Conservation (phyloP, 2,329 filamentous ascomycete species). For the Aspergillus glaucus region DNA sequence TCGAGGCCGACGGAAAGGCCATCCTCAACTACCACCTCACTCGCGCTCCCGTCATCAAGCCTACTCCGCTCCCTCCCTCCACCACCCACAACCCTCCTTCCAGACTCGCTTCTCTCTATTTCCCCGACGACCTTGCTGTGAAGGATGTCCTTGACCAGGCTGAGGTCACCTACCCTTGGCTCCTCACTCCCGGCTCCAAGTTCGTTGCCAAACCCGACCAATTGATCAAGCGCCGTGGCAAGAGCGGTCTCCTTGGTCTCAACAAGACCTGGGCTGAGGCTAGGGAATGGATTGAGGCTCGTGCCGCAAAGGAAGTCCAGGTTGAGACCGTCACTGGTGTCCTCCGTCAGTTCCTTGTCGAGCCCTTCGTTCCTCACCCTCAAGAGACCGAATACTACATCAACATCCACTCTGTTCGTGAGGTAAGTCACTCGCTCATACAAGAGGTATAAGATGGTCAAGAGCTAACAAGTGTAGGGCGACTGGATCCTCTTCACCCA, state of each 20-base stretch:
- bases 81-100: constrained; percentile 87
- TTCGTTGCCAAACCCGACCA: constrained; percentile 99
- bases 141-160: constrained; percentile 86
- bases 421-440: constrained; percentile 61
- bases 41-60: constrained; percentile 94
- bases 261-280: constrained; percentile 98
- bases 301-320: constrained; percentile 84
- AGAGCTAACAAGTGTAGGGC: constrained; percentile 52
- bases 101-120: constrained; percentile 86
- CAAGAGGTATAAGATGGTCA: neutral
- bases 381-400: constrained; percentile 98
- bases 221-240: constrained; percentile 98
- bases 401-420: constrained; percentile 99
- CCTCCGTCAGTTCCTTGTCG: constrained; percentile 91
- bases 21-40: constrained; percentile 99
- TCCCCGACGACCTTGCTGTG: constrained; percentile 79
- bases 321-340: constrained; percentile 87
- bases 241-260: constrained; percentile 90
- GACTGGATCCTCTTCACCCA: constrained; percentile 99
- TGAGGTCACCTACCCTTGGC: constrained; percentile 94
- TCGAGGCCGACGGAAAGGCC: constrained; percentile 99
- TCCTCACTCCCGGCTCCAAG: constrained; percentile 73
- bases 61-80: constrained; percentile 78
- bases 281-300: constrained; percentile 85
- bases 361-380: constrained; percentile 96